These are phyloP conservation scores for Ophiocordyceps camponoti-leonardi DNA, from an alignment of 2,329 filamentous ascomycete species.

Conservation along the genomic window DNA sequence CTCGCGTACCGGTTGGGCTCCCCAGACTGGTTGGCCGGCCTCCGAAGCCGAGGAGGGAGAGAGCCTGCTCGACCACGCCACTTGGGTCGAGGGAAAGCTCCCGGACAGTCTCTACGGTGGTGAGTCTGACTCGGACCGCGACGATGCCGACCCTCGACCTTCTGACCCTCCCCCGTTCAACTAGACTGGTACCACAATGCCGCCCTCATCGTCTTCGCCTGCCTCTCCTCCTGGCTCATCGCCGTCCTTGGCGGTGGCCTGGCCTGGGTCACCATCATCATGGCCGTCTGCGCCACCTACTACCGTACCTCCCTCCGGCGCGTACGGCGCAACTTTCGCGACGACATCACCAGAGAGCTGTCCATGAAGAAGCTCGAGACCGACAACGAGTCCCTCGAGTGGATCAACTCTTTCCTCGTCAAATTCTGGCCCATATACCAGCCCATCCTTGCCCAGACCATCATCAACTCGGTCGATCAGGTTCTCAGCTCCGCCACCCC, in stretches of 20 bases:
- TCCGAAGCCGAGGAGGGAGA: conserved; percentile 40
- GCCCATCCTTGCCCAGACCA: conserved; percentile 77
- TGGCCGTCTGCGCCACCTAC: conserved; percentile 85
- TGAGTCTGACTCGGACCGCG: conserved; percentile 17
- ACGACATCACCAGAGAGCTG: conserved; percentile 82
- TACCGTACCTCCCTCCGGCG: conserved; percentile 90
- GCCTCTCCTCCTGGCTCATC: conserved; percentile 75
- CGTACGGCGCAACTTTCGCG: conserved; percentile 86
- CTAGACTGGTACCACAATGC: conserved; percentile 98
- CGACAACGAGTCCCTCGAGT: conserved; percentile 84
- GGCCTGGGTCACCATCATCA: conserved; percentile 83
- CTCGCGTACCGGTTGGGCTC: conserved; percentile 65
- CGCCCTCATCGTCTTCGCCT: conserved; percentile 85
- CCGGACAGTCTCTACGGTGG: conserved; percentile 84
- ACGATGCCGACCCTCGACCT: not conserved
- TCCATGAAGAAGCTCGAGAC: conserved; percentile 75
- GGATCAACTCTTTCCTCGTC: conserved; percentile 97
- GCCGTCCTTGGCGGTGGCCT: conserved; percentile 81
- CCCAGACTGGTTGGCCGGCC: conserved; percentile 58
- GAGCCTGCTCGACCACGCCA: conserved; percentile 72
- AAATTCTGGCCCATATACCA: conserved; percentile 99
- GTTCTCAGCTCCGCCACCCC: conserved; percentile 86
- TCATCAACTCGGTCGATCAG: conserved; percentile 90
- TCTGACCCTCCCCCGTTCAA: conserved; percentile 1
- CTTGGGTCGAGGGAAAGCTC: conserved; percentile 66